A percentile compares a stretch with the other conserved stretches of the same genome.
These are phyloP conservation scores for Kodamaea sp. DNA, from an alignment of 1,139 yeast species.

Conservation along the genomic window DNA sequence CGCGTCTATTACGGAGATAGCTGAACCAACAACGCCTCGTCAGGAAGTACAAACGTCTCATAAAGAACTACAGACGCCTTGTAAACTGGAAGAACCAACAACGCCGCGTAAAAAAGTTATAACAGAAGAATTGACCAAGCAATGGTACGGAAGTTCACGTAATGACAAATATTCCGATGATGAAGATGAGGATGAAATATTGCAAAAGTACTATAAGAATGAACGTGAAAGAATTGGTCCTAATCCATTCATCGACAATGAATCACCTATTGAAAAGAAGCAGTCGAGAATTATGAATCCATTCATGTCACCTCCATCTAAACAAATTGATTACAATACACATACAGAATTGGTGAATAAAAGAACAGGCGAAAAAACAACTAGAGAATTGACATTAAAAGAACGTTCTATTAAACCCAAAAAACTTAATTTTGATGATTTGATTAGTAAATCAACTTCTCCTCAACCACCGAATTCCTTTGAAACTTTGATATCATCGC, in stretches of 20 bases:
- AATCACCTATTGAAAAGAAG: background rate
- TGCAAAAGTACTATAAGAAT: background rate
- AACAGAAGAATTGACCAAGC: slow-evolving; percentile 8
- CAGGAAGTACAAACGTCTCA: no score
- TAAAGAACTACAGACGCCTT: background rate
- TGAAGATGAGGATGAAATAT: slow-evolving; percentile 6
- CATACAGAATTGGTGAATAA: slow-evolving; percentile 27
- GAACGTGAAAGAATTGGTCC: background rate
- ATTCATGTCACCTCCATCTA: slow-evolving; percentile 1
- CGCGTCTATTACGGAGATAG: no score
- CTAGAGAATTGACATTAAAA: slow-evolving; percentile 18
- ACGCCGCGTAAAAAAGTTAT: slow-evolving; percentile 10
- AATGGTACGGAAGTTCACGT: slow-evolving; percentile 10
- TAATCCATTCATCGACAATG: background rate
- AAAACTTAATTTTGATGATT: slow-evolving; percentile 20
- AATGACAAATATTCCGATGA: slow-evolving; percentile 11
- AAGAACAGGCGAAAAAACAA: slow-evolving; percentile 25
- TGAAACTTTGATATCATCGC: slow-evolving; percentile 2
- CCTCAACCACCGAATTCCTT: slow-evolving; percentile 1
- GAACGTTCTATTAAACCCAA: slow-evolving; percentile 28
- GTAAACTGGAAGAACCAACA: slow-evolving; percentile 2
- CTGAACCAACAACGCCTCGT: no score
- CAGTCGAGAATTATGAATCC: background rate
- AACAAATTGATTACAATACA: slow-evolving; percentile 21
- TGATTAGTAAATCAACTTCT: slow-evolving; percentile 2